Percentiles rank a stretch among this genome's conserved stretches.
Conservation (phyloP, 345 rosid species). For the Euclidium syriacum region DNA sequence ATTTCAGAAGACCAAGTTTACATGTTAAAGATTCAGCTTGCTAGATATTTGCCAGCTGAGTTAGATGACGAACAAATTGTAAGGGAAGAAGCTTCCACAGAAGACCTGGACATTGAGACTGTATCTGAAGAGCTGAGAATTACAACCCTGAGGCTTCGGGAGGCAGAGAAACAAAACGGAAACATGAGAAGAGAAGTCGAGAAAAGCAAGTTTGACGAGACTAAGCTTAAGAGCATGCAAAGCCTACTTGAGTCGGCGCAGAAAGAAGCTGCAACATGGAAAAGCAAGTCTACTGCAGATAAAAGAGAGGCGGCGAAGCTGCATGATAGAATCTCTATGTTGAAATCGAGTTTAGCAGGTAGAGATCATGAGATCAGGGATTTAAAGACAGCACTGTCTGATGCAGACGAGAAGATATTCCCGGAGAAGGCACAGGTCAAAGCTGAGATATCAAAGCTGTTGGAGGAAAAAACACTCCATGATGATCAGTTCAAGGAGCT, state of each 20-base stretch:
- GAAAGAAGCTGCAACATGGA: slow-evolving; percentile 53
- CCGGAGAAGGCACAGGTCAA: slow-evolving; percentile 63
- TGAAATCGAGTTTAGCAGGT: slow-evolving; percentile 61
- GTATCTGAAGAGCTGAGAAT: slow-evolving; percentile 52
- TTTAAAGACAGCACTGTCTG: slow-evolving; percentile 51
- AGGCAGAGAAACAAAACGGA: slow-evolving; percentile 49
- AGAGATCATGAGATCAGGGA: slow-evolving; percentile 69
- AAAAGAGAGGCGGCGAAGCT: slow-evolving; percentile 53
- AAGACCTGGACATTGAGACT: slow-evolving; percentile 28
- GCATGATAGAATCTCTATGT: slow-evolving; percentile 47
- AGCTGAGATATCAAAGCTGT: slow-evolving; percentile 55
- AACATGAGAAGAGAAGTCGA: slow-evolving; percentile 51
- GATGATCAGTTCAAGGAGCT: slow-evolving; percentile 56
- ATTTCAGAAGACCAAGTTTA: slow-evolving; percentile 47
- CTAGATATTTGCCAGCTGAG: slow-evolving; percentile 32
- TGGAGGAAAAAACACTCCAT: slow-evolving; percentile 36
- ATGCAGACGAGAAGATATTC: slow-evolving; percentile 65
- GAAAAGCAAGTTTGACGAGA: slow-evolving; percentile 20
- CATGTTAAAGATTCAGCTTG: slow-evolving; percentile 48
- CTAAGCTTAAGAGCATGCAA: slow-evolving; percentile 34
- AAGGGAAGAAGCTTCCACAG: slow-evolving; percentile 27
- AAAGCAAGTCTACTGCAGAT: slow-evolving; percentile 52
- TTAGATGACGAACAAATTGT: slow-evolving; percentile 32
- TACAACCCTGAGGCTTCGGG: slow-evolving; percentile 49
- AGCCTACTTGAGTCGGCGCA: slow-evolving; percentile 46